phyloP scores from a whole-genome alignment of 2,329 filamentous ascomycete genomes.

The Esteya vermicola region DNA sequence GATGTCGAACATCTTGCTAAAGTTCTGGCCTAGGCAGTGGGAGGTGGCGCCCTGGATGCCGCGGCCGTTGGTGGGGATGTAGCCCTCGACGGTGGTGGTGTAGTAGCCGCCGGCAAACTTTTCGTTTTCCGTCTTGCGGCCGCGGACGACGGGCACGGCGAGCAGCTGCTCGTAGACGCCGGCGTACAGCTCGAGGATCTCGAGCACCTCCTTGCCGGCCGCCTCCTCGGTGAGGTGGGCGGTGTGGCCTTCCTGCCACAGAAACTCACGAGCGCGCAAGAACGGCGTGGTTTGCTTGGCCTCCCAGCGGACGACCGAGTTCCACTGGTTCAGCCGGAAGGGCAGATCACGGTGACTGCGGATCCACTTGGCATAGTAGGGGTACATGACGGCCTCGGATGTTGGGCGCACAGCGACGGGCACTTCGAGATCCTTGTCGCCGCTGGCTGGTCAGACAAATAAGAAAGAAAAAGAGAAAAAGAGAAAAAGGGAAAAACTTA shows the following conservation, averaged over 20 bases:
- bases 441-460: slow-evolving; percentile 32
- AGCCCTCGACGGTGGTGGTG: slow-evolving; percentile 93
- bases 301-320: slow-evolving; percentile 79
- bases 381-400: slow-evolving; percentile 78
- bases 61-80: slow-evolving; percentile 87
- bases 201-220: slow-evolving; percentile 72
- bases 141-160: slow-evolving; percentile 87
- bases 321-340: slow-evolving; percentile 94
- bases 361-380: slow-evolving; percentile 94
- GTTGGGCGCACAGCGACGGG: slow-evolving; percentile 55
- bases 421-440: slow-evolving; percentile 83
- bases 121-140: slow-evolving; percentile 91
- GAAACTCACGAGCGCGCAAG: slow-evolving; percentile 82
- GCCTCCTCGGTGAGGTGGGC: slow-evolving; percentile 75
- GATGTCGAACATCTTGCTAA: slow-evolving; percentile 97
- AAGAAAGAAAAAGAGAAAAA: background rate
- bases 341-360: slow-evolving; percentile 90
- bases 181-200: slow-evolving; percentile 90
- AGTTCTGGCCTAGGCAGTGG: slow-evolving; percentile 92
- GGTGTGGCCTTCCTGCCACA: slow-evolving; percentile 94
- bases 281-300: slow-evolving; percentile 87
- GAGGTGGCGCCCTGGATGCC: slow-evolving; percentile 95
- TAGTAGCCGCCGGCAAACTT: slow-evolving; percentile 96
- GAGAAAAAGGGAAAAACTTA: slow-evolving; percentile 22
- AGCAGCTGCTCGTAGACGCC: slow-evolving; percentile 86